Evolutionary conservation across 1,284 basidiomycete species (phyloP).

Genomic region (Fomitopsis pinicola): DNA sequence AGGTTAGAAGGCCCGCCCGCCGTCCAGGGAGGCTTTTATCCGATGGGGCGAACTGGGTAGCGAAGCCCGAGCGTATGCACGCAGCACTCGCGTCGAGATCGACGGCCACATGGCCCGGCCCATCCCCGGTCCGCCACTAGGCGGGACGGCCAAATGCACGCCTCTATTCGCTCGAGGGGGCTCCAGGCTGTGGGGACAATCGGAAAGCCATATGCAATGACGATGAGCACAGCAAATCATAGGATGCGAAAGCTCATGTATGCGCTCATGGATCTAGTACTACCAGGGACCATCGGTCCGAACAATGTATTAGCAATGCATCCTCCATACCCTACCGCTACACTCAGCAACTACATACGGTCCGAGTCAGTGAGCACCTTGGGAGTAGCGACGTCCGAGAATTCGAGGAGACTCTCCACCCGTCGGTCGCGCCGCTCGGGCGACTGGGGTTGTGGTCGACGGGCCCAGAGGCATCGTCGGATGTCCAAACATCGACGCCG

Average conservation of each 20-base stretch:
- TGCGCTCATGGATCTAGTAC: not conserved
- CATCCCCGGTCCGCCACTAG: not conserved
- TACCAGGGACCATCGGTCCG: not conserved
- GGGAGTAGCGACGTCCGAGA: too few relatives aligned
- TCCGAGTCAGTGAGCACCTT: too few relatives aligned
- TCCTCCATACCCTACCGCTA: not conserved
- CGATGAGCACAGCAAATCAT: not conserved
- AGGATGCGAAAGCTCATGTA: not conserved
- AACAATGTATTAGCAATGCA: not conserved
- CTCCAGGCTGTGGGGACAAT: not conserved
- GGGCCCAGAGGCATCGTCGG: not conserved
- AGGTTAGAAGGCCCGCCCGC: not conserved
- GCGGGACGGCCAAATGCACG: not conserved
- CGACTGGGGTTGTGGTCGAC: too few relatives aligned
- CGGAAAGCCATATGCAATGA: not conserved
- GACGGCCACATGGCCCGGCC: not conserved
- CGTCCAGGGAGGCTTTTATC: slow-evolving; percentile 9
- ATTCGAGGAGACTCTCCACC: too few relatives aligned
- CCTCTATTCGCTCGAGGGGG: not conserved
- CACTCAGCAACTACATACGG: too few relatives aligned
- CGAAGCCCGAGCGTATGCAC: not conserved
- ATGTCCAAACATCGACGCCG: not conserved
- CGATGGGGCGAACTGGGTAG: slow-evolving; percentile 3
- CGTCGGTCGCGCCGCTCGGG: too few relatives aligned
- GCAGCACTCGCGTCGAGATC: slow-evolving; percentile 2